Evolutionary conservation across 2,329 filamentous ascomycete genomes (phyloP).

Genomic region (Apiospora pterosperma): DNA sequence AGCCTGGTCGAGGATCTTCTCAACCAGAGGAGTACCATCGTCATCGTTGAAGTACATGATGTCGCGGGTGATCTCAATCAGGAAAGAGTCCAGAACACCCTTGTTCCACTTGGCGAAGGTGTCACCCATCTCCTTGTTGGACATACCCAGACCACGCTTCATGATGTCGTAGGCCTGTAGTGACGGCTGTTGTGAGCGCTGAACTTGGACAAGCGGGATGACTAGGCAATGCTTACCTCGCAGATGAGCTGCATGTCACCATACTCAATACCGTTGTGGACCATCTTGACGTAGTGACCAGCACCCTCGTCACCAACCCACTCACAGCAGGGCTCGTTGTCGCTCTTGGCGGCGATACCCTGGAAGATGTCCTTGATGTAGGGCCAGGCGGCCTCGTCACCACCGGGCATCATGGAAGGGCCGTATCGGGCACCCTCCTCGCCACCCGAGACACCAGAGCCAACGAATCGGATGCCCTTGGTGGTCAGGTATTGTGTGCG

Average conservation of each 20-base stretch:
- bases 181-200: slow-evolving; percentile 7
- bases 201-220: neutral
- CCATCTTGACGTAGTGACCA: slow-evolving; percentile 99
- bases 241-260: slow-evolving; percentile 99
- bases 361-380: slow-evolving; percentile 99
- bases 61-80: slow-evolving; percentile 98
- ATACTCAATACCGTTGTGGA: slow-evolving; percentile 99
- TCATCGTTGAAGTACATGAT: slow-evolving; percentile 99
- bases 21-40: slow-evolving; percentile 83
- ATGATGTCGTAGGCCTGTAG: slow-evolving; percentile 95
- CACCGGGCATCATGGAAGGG: slow-evolving; percentile 97
- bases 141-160: slow-evolving; percentile 92
- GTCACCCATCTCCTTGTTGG: slow-evolving; percentile 92
- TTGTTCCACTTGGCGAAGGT: slow-evolving; percentile 96
- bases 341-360: slow-evolving; percentile 91
- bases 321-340: slow-evolving; percentile 96
- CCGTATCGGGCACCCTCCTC: slow-evolving; percentile 98
- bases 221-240: slow-evolving; percentile 65
- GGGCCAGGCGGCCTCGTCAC: slow-evolving; percentile 96
- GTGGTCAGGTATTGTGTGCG: slow-evolving; percentile 80
- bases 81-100: slow-evolving; percentile 97
- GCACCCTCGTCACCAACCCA: slow-evolving; percentile 99
- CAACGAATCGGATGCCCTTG: slow-evolving; percentile 95
- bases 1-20: slow-evolving; percentile 98
- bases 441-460: slow-evolving; percentile 95